Evolutionary conservation across 768 basidiomycete species (phyloP), one percentile per base, ranked within the genome.

Genomic region (Boletus rex-veris): DNA sequence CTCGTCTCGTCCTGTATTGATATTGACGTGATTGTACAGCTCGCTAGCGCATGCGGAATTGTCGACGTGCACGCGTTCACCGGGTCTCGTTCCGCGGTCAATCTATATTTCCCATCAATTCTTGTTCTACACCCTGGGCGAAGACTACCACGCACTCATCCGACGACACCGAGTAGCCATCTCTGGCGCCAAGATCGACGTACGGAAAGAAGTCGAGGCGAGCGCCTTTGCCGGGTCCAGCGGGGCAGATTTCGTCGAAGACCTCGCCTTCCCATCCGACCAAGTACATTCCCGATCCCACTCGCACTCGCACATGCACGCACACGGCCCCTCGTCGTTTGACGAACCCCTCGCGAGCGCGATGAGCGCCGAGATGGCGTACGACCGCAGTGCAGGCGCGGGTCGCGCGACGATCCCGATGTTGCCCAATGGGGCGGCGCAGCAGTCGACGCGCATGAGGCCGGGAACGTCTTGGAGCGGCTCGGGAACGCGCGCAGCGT

Each of bases 31-130:
- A 14, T 5, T 28, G 28, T 28, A 35, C 33, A 14, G 33, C 33
- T 35, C 33, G 33, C 33, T 11, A 10, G 14, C 14, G 14, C 33
- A 10, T 14, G 33, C 11, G 14, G 33, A 14, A 12, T 14, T 35
- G 11, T 14, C 10, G 33, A 28, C 33, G 33, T 14, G 14, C 33
- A 6, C 33, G 10, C 33, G 11, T 35, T 35, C 33, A 5, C 33
- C 33, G 0, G 74, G 70, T 2, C 74, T 90, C 35, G 77, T 90
- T 0, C 88, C 92, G 3, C 79, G 84, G 0, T 77, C 89, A 1
- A 77, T 97, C 30, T 96, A 96, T 69, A 83, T 91, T 16, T 82
- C 85, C 0, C 89, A 92, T 59, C 91, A 95, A 55, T 91, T 96
- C 66, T 76, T 84, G 11, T 96, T 96, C 75, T 79, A 82, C 60